Evolutionary conservation across 768 basidiomycete species (phyloP).

Genomic region (Tylopilus vinaceipallidus): DNA sequence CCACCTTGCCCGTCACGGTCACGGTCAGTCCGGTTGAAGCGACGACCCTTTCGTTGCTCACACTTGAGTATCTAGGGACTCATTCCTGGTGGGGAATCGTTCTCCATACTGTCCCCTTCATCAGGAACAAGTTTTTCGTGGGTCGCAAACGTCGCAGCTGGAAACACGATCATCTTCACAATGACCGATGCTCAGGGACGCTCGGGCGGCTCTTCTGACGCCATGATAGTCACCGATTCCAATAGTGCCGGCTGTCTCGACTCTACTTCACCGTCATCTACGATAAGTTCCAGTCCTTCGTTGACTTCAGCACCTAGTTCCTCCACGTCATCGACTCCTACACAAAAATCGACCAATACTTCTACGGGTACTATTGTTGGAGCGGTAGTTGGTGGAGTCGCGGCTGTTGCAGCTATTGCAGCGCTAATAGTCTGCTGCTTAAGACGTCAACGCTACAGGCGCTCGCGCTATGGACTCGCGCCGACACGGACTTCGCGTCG

Average conservation of each 20-base stretch:
- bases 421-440: slow-evolving; percentile 54
- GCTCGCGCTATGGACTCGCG: slow-evolving; percentile 30
- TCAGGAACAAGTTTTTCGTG: slow-evolving; percentile 44
- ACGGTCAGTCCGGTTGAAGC: slow-evolving; percentile 36
- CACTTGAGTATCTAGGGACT: slow-evolving; percentile 41
- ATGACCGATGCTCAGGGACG: slow-evolving; percentile 50
- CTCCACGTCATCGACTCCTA: slow-evolving; percentile 19
- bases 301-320: slow-evolving; percentile 15
- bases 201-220: slow-evolving; percentile 60
- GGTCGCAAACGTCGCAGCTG: slow-evolving; percentile 54
- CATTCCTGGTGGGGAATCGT: slow-evolving; percentile 58
- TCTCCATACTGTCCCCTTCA: slow-evolving; percentile 43
- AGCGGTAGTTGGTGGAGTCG: slow-evolving; percentile 47
- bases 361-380: slow-evolving; percentile 49
- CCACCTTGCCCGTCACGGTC: slow-evolving; percentile 54
- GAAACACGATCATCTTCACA: slow-evolving; percentile 56
- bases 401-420: slow-evolving; percentile 51
- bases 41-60: slow-evolving; percentile 1
- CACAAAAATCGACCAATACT: slow-evolving; percentile 24
- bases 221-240: slow-evolving; percentile 46
- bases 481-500: slow-evolving; percentile 30
- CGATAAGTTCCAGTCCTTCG: slow-evolving; percentile 26
- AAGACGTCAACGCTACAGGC: slow-evolving; percentile 25
- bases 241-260: slow-evolving; percentile 53
- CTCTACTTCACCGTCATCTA: slow-evolving; percentile 52